A percentile compares a stretch with the other conserved stretches of the same genome.
Conservation (phyloP, 2,329 filamentous ascomycete species). For the Colletotrichum liriopes region DNA sequence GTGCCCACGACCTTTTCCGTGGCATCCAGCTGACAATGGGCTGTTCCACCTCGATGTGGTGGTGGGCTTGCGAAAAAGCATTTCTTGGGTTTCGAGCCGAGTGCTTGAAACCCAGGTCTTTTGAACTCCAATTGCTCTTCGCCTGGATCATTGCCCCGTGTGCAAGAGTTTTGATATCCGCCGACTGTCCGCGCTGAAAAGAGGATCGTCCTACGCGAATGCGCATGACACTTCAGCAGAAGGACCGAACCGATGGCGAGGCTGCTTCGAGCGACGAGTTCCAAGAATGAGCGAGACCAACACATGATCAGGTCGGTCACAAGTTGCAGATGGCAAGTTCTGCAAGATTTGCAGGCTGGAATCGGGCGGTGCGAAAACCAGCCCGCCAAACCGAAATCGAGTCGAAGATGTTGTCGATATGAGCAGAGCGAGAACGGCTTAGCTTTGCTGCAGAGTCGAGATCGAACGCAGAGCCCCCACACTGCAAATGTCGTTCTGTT, state of each 20-base stretch:
- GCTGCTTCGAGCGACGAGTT: neutral
- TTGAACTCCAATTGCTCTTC: neutral
- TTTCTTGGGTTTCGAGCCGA: neutral
- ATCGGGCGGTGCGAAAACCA: neutral
- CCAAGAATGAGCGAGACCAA: neutral
- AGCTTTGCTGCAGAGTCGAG: slow-evolving; percentile 10
- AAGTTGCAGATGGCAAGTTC: neutral
- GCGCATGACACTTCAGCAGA: neutral
- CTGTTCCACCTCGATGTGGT: neutral
- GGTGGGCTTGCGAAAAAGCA: neutral
- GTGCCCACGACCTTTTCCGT: no score
- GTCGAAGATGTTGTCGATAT: neutral
- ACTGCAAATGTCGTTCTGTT: slow-evolving; percentile 18
- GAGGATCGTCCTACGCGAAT: neutral
- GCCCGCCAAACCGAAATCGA: neutral
- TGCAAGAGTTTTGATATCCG: neutral
- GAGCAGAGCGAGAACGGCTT: slow-evolving; percentile 2
- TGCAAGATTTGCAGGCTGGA: neutral
- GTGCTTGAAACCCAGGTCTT: neutral
- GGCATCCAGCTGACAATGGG: no score
- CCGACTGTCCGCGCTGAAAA: neutral
- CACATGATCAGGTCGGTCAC: neutral
- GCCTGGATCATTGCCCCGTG: neutral
- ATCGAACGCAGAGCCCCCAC: slow-evolving; percentile 7
- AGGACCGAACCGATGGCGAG: neutral